Percentiles rank a stretch among this genome's conserved stretches.
Evolutionary conservation across 208 protist genomes (phyloP).

Genomic region (Herpetomonas tarakana): DNA sequence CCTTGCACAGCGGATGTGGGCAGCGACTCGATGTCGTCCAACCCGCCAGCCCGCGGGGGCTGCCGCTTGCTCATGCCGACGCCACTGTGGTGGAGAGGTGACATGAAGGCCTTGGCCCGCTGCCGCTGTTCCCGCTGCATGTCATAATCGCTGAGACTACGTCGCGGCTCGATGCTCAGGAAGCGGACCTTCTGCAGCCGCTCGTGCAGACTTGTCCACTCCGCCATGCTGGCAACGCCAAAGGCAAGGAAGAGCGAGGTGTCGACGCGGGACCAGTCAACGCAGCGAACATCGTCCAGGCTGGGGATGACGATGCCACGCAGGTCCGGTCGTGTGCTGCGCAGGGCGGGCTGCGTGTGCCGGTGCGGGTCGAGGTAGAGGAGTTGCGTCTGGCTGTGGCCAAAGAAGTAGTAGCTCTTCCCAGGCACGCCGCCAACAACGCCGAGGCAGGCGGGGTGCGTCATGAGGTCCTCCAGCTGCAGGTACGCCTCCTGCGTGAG

Average conservation of each 20-base stretch:
- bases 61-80: not conserved
- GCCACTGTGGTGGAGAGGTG: slow-evolving; percentile 12
- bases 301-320: slow-evolving; percentile 28
- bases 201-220: slow-evolving; percentile 36
- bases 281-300: slow-evolving; percentile 33
- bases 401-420: slow-evolving; percentile 78
- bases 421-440: slow-evolving; percentile 62
- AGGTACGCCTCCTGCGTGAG: slow-evolving; percentile 58
- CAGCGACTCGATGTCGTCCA: not conserved
- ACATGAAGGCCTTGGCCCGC: slow-evolving; percentile 16
- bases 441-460: slow-evolving; percentile 49
- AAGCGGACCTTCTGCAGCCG: slow-evolving; percentile 23
- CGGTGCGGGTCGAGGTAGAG: slow-evolving; percentile 80
- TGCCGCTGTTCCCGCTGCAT: slow-evolving; percentile 7
- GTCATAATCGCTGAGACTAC: slow-evolving; percentile 14
- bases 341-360: slow-evolving; percentile 37
- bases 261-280: slow-evolving; percentile 56
- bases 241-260: slow-evolving; percentile 76
- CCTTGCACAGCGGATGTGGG: not conserved
- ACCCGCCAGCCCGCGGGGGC: not conserved
- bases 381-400: slow-evolving; percentile 43
- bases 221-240: slow-evolving; percentile 22
- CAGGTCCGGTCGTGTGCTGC: slow-evolving; percentile 8
- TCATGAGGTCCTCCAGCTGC: slow-evolving; percentile 52
- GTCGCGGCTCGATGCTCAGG: slow-evolving; percentile 26